Evolutionary conservation across 306 rosid species (phyloP).

Genomic region (Comarum palustre): DNA sequence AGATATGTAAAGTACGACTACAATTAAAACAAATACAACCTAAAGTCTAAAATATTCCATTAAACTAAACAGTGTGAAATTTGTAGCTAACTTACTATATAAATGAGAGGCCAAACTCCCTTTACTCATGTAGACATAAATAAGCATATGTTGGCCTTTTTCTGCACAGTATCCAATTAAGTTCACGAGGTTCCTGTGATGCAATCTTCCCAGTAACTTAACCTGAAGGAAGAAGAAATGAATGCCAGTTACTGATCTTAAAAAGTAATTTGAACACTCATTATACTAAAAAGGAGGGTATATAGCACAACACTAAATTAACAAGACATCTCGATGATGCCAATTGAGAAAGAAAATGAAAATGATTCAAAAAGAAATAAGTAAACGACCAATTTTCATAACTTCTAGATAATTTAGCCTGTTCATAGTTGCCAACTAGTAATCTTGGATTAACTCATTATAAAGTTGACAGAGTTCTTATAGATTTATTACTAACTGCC

Average conservation of each 20-base stretch:
- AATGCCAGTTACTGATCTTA: conserved; percentile 18
- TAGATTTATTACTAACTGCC: not conserved
- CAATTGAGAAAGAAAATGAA: not conserved
- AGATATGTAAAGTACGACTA: no score
- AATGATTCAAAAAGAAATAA: not conserved
- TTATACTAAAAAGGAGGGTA: conserved; percentile 15
- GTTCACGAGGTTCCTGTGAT: conserved; percentile 91
- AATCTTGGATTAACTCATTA: not conserved
- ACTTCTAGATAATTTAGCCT: not conserved
- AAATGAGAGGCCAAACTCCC: conserved; percentile 96
- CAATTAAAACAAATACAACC: not conserved
- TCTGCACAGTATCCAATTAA: conserved; percentile 93
- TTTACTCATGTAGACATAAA: conserved; percentile 87
- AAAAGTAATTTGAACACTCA: not conserved
- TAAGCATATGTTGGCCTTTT: conserved; percentile 83
- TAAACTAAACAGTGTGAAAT: not conserved
- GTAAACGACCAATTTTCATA: not conserved
- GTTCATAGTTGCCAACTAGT: not conserved
- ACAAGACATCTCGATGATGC: not conserved
- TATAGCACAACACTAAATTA: not conserved
- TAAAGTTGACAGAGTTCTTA: not conserved
- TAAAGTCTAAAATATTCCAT: not conserved
- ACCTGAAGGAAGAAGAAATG: conserved; percentile 48
- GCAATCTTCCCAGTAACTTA: conserved; percentile 89
- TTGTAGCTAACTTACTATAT: conserved; percentile 58